Conservation (phyloP, 345 rosid species). For the Lepidium africanum region DNA sequence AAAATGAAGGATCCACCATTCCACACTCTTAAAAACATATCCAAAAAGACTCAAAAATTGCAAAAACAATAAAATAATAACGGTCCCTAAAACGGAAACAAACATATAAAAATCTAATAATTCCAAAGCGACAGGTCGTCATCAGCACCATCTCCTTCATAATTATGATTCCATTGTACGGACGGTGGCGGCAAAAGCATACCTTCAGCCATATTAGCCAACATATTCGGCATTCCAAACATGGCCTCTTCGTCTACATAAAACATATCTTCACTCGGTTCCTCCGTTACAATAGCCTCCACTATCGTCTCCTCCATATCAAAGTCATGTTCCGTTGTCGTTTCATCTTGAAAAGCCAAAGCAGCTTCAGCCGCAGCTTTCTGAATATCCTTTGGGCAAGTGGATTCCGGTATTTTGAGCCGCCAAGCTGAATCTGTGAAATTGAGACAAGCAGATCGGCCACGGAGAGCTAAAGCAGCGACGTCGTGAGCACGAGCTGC, state of each 20-base stretch:
- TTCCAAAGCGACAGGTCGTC: constrained; percentile 54
- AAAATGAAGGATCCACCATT: background rate
- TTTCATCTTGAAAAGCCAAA: constrained; percentile 4
- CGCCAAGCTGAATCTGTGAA: constrained; percentile 83
- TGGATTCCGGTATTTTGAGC: constrained; percentile 53
- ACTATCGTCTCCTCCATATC: background rate
- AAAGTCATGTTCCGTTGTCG: background rate
- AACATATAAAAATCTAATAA: background rate
- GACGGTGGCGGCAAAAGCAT: background rate
- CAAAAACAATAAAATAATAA: background rate
- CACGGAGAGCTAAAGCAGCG: constrained; percentile 66
- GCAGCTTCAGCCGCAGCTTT: constrained; percentile 27
- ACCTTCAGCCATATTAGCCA: no score
- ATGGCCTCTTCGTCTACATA: no score
- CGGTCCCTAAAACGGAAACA: background rate
- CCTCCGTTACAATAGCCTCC: background rate
- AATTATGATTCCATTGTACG: background rate
- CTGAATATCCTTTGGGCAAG: constrained; percentile 53
- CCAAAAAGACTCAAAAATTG: background rate
- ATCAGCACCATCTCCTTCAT: constrained; percentile 8
- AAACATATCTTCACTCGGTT: no score
- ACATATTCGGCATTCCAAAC: no score
- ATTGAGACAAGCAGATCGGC: constrained; percentile 65
- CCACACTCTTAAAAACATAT: no score
- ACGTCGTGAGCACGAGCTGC: constrained; percentile 96